Base-by-base conservation (phyloP, 306 rosid genomes). In the Cicer judaicum region DNA sequence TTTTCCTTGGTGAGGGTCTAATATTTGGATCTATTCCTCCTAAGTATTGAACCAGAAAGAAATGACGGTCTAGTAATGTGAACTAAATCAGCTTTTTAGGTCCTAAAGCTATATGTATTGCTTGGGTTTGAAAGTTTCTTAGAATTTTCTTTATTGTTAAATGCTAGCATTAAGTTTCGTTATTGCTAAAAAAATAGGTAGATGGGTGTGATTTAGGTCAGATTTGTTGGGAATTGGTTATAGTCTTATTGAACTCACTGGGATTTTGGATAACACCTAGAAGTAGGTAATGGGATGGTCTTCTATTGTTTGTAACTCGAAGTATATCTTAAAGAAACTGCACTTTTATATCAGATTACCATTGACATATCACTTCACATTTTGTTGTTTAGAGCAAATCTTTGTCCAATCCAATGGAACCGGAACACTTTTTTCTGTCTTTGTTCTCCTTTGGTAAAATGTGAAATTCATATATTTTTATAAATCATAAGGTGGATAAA, bases 251-350 rank as follows among this genome's bases (percentile, higher is more conserved):
- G 72, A 42, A 19, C 47, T 50, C 70, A 43, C 56, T 39, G 50
- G 42, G 21, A 13, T 72, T 41, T 43, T 66, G 12, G 55, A 12
- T 43, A 41, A 18, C 64, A 57, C 24, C 14, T 21, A 57, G 40
- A 57, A 43, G 8, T 55, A 21, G 55, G 15, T 18, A 21, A 13
- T 34, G 36, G 46, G 47, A 66, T 47, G 21, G 64, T 54, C 7
- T 77, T 74, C 77, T 42, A 21, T 41, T 70, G 18, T 70, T 21
- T 54, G 52, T 70, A 57, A 72, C 43, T 72, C 7, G 42, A 56
- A 41, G 40, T 40, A 46, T 29, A 55, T 21, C 9, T 57, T 57
- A 5, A 24, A 11, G 41, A 24, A 57, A 57, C 9, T 24, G 40
- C 11, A 57, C 15, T n/a, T 21, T 56, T 19, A 55, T 56, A 19